These are phyloP conservation scores for Dioscorea dumetorum DNA, from an alignment of 106 monocot genomes.

Conservation along the genomic window DNA sequence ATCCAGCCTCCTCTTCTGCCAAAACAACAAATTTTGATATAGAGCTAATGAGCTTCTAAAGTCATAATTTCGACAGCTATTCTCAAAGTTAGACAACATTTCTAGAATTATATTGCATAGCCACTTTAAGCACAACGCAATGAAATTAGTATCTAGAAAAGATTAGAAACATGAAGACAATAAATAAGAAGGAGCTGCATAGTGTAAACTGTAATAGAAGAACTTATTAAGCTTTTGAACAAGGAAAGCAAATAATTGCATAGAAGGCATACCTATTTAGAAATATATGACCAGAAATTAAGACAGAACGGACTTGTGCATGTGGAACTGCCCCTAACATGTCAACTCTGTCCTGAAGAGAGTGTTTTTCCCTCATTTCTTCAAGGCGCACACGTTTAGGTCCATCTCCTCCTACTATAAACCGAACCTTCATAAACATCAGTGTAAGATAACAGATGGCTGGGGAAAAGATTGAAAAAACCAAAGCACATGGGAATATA, in stretches of 20 bases:
- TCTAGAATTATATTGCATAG: too few relatives aligned
- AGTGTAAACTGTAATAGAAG: too few relatives aligned
- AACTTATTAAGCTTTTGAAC: too few relatives aligned
- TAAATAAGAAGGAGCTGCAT: too few relatives aligned
- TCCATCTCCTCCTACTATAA: constrained; percentile 95
- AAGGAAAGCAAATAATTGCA: background rate
- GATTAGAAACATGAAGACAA: too few relatives aligned
- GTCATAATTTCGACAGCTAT: background rate
- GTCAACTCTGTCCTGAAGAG: constrained; percentile 90
- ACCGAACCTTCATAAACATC: constrained; percentile 59
- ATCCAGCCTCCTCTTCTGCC: too few relatives aligned
- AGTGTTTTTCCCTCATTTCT: constrained; percentile 98
- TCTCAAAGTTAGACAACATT: background rate
- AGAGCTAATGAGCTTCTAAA: too few relatives aligned
- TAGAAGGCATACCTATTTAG: constrained; percentile 65
- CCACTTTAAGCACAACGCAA: too few relatives aligned
- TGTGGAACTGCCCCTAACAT: constrained; percentile 98
- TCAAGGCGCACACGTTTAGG: constrained; percentile 91
- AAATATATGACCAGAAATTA: constrained; percentile 92
- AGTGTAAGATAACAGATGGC: background rate
- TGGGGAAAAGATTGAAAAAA: too few relatives aligned
- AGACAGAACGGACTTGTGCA: constrained; percentile 86
- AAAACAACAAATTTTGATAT: too few relatives aligned
- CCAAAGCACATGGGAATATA: background rate
- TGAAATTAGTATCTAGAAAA: too few relatives aligned